Conservation (phyloP, 257 asterid species). For the Datura wrightii region DNA sequence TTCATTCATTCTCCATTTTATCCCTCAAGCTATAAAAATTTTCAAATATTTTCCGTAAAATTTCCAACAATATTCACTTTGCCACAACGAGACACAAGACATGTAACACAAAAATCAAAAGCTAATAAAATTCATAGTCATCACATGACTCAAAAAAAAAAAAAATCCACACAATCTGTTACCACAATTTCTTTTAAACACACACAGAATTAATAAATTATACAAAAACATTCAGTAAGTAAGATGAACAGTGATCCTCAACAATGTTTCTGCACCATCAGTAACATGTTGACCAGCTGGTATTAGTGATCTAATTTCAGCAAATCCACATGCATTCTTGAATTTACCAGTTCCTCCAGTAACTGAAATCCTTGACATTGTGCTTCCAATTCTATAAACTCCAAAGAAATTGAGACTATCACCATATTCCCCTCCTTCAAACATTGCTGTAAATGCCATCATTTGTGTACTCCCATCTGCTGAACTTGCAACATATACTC, state of each 20-base stretch:
- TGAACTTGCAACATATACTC: conserved; percentile 60
- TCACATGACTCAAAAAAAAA: not conserved
- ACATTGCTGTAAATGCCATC: conserved; percentile 61
- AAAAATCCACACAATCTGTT: not conserved
- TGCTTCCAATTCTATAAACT: conserved; percentile 54
- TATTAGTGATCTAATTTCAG: conserved; percentile 52
- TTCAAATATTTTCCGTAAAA: too few species aligned
- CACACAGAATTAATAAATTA: not conserved
- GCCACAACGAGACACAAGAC: not conserved
- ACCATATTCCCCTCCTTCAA: conserved; percentile 65
- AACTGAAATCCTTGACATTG: conserved; percentile 53
- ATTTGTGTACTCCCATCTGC: conserved; percentile 57
- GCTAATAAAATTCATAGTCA: not conserved
- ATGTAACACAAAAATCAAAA: conserved; percentile 2
- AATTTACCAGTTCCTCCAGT: conserved; percentile 63
- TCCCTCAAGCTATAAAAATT: too few species aligned
- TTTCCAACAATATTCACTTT: not conserved
- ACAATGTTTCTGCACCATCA: conserved; percentile 58
- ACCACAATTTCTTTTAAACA: not conserved
- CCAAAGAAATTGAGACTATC: conserved; percentile 58
- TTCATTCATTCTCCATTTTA: too few species aligned
- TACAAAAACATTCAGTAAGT: conserved; percentile 34
- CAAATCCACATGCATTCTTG: conserved; percentile 60
- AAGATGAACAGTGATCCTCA: conserved; percentile 53
- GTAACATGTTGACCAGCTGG: conserved; percentile 57